Evolutionary conservation across 805 yeast genomes (phyloP), one percentile per base, ranked within the genome.

Genomic region (Candida orba): DNA sequence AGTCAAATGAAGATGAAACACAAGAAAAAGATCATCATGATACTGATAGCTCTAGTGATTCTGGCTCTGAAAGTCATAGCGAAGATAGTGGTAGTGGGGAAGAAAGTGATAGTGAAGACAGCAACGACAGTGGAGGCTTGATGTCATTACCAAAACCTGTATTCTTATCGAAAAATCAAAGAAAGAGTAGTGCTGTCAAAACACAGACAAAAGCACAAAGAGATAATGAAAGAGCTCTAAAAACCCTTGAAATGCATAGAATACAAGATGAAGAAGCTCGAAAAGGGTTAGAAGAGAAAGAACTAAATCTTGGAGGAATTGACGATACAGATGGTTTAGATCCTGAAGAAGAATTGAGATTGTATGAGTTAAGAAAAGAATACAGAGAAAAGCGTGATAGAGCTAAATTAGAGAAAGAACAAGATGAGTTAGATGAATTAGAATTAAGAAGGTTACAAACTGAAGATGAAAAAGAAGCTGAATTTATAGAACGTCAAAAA

Each of bases 271-370:
- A 30, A 24, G 55, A 41, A 47, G 46, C 40, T 34, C 52, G 40
- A 40, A 54, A 47, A 27, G 45, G 42, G 8, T 52, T 50, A n/a
- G 46, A 48, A 18, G 47, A 52, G 14, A 45, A 53, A 18, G 60
- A 59, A 15, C 55, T 60, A 36, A 43, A 52, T 18, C 60, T 56
- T 4, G 43, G 45, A 3, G 67, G 53, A 0, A 54, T 75, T 0
- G 84, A 80, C 50, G 89, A 81, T 52, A 73, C 81, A 0, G 86
- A 81, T 51, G 78, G 72, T 31, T 33, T 73, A 6, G 79, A 79
- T 44, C 78, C 81, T 0, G 75, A 2, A 64, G 76, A 14, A 68
- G 78, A 59, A 76, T 72, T 57, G 75, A 78, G 51, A 66, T 79
- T 53, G 78, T 78, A 30, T 76, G 81, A 42, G 72, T 73, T 37